Evolutionary conservation across 2,329 filamentous ascomycete genomes (phyloP).

Genomic region (Ambrosiella cleistominuta): DNA sequence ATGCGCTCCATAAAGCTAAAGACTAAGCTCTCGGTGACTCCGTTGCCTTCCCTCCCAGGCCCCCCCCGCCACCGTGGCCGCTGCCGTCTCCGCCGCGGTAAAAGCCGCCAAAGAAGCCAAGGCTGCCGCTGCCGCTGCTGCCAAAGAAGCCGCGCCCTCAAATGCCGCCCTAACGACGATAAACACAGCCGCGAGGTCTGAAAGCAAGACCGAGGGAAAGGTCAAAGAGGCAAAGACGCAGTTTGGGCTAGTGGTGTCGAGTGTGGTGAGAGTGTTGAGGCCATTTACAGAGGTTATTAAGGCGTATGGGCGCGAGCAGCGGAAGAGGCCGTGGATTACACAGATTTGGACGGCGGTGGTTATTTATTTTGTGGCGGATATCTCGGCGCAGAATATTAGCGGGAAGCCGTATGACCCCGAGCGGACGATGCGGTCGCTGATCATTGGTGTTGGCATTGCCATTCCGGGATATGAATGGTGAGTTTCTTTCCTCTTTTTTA

Average conservation of each 20-base stretch:
- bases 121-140: neutral
- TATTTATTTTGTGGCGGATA: slow-evolving; percentile 63
- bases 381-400: slow-evolving; percentile 56
- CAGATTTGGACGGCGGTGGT: slow-evolving; percentile 60
- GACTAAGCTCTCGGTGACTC: no score
- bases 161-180: neutral
- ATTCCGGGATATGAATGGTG: slow-evolving; percentile 70
- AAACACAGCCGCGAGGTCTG: neutral
- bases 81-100: neutral
- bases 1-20: no score
- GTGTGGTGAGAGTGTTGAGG: slow-evolving; percentile 22
- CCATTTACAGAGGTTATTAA: slow-evolving; percentile 35
- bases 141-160: neutral
- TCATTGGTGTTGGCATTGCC: slow-evolving; percentile 49
- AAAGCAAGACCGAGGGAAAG: neutral
- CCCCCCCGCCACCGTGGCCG: neutral
- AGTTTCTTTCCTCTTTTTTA: slow-evolving; percentile 15
- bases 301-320: slow-evolving; percentile 54
- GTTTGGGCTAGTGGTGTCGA: neutral
- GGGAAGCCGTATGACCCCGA: slow-evolving; percentile 46
- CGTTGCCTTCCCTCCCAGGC: neutral
- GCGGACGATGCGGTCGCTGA: slow-evolving; percentile 52
- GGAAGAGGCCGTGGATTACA: slow-evolving; percentile 55
- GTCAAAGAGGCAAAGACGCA: neutral
- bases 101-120: neutral